Conservation (phyloP, 305 asterid species). For the Caryopteris hybrid region DNA sequence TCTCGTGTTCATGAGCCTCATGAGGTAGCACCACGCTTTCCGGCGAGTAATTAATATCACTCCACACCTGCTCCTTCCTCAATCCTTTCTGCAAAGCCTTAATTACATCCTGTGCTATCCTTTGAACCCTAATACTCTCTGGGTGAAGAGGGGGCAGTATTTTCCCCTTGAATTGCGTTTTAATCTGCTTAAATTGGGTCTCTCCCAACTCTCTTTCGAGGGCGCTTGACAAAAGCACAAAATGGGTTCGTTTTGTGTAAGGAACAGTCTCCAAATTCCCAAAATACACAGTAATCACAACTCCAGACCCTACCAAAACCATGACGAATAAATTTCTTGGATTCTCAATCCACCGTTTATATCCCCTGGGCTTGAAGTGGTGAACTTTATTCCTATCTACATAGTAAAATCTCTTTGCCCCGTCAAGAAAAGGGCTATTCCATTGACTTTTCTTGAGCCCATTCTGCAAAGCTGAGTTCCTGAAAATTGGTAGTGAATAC, state of each 20-base stretch:
- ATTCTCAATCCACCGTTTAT: slow-evolving; percentile 54
- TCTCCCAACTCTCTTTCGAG: slow-evolving; percentile 67
- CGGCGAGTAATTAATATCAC: slow-evolving; percentile 55
- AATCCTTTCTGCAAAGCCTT: slow-evolving; percentile 75
- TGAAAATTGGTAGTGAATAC: slow-evolving; percentile 28
- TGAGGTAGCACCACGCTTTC: slow-evolving; percentile 23
- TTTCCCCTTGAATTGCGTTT: slow-evolving; percentile 49
- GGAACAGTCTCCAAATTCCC: slow-evolving; percentile 89
- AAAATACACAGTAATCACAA: slow-evolving; percentile 51
- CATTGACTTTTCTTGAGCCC: slow-evolving; percentile 21
- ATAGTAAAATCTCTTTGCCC: slow-evolving; percentile 63
- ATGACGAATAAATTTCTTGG: slow-evolving; percentile 40
- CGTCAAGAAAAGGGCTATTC: slow-evolving; percentile 38
- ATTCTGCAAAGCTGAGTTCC: slow-evolving; percentile 32
- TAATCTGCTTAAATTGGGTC: slow-evolving; percentile 45
- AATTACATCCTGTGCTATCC: slow-evolving; percentile 62
- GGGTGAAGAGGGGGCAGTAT: slow-evolving; percentile 89
- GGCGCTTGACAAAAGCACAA: slow-evolving; percentile 56
- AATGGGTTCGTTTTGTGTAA: slow-evolving; percentile 80
- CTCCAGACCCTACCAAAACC: slow-evolving; percentile 55
- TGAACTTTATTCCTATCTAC: slow-evolving; percentile 48
- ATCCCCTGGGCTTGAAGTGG: slow-evolving; percentile 72
- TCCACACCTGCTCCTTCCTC: slow-evolving; percentile 74
- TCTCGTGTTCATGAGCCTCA: slow-evolving; percentile 28
- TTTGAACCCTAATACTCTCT: slow-evolving; percentile 66